phyloP scores from a whole-genome alignment of 352 stramenopile genomes.

The Phytopythium helicoides region DNA sequence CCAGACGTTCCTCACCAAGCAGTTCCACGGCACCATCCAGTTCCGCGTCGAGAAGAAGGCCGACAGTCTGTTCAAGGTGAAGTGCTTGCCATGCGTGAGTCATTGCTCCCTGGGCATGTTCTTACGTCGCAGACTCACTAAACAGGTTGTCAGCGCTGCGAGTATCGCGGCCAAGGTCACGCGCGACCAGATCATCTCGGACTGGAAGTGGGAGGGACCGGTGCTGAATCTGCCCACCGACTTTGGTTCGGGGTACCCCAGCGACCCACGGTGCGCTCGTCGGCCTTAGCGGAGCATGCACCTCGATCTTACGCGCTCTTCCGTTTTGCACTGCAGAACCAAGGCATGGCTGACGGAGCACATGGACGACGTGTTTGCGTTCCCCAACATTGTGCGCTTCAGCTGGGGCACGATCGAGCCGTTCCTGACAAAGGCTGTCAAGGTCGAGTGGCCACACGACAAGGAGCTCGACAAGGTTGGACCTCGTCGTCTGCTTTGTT shows the following conservation, averaged over 20 bases:
- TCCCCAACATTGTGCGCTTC: slow-evolving; percentile 91
- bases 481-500: too few relatives aligned
- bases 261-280: slow-evolving; percentile 90
- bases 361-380: slow-evolving; percentile 89
- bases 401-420: slow-evolving; percentile 87
- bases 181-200: slow-evolving; percentile 83
- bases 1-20: slow-evolving; percentile 89
- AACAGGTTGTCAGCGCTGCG: slow-evolving; percentile 85
- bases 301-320: slow-evolving; percentile 6
- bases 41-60: slow-evolving; percentile 97
- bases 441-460: slow-evolving; percentile 68
- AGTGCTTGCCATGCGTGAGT: too few relatives aligned
- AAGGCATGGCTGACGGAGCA: slow-evolving; percentile 87
- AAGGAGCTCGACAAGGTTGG: slow-evolving; percentile 63
- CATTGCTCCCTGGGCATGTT: too few relatives aligned
- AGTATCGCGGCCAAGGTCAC: slow-evolving; percentile 94
- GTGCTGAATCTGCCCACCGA: slow-evolving; percentile 56
- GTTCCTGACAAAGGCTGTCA: slow-evolving; percentile 45
- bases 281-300: too few relatives aligned
- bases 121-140: too few relatives aligned
- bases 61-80: slow-evolving; percentile 94
- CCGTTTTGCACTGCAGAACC: slow-evolving; percentile 29
- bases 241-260: slow-evolving; percentile 91
- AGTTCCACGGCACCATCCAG: slow-evolving; percentile 86
- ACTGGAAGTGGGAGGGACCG: slow-evolving; percentile 89